Base-by-base conservation (phyloP, 1,139 yeast species). In the Dujonia santamariae region DNA sequence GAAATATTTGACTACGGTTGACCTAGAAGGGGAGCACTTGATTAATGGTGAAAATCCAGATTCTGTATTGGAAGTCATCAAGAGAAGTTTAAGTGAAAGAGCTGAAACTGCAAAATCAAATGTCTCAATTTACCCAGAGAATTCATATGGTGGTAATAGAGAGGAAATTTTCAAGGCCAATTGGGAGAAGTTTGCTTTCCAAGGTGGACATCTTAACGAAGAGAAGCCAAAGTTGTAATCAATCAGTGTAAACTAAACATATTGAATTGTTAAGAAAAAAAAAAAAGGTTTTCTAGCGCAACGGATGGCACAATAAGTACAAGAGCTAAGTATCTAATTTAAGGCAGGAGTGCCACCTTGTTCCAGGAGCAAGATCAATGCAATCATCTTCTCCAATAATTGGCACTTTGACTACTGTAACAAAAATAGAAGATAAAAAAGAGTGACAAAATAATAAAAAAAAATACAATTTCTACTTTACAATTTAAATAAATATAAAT, bases 31-130 rank as follows among this genome's bases (percentile, higher is more conserved):
- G 1, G 67, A 66, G 33, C 88, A 78, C 54, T 53, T 75, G 41
- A 58, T 75, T 15, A 67, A 70, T 37, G 69, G 69, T 19, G 85
- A 79, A 44, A 48, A 46, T 32, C 85, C 85, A 1, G 80, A 77
- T 35, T 69, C 56, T 12, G 53, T 65, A 2, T 46, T 74, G 19
- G 46, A 45, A 1, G 37, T 53, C 3, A 47, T 63, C 16, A 26
- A 26, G 2, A 43, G 48, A 6, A 26, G 22, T 3, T 39, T 47
- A 12, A 37, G 47, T 8, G 34, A 35, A 6, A 45, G 60, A 37
- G 42, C 44, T 17, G 28, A 29, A 2, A 41, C 44, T 14, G 54
- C 51, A 15, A 24, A 35, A n/a, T 45, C 40, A 32, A 44, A 42
- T 20, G 15, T 25, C 12, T 5, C 16, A 4, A 33, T 37, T 3